Conservation (phyloP, 2,329 filamentous ascomycete species). For the Alternaria sp. region DNA sequence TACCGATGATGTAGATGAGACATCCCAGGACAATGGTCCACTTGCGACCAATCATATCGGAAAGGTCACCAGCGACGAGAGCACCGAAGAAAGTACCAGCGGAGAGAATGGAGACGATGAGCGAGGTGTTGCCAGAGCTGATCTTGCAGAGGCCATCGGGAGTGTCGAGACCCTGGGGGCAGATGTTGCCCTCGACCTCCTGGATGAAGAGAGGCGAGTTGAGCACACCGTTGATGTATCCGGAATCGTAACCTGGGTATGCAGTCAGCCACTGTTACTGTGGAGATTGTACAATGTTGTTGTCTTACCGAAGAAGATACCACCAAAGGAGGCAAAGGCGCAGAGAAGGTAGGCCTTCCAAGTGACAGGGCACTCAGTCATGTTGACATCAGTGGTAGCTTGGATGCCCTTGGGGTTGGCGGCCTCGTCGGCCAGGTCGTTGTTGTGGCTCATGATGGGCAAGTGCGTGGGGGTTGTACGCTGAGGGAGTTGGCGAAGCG, state of each 20-base stretch:
- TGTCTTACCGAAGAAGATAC: slow-evolving; percentile 66
- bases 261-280: background rate
- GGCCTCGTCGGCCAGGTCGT: background rate
- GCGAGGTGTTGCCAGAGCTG: slow-evolving; percentile 61
- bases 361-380: slow-evolving; percentile 55
- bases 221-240: slow-evolving; percentile 73
- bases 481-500: background rate
- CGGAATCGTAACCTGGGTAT: slow-evolving; percentile 70
- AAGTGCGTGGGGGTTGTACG: background rate
- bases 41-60: slow-evolving; percentile 74
- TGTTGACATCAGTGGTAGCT: slow-evolving; percentile 1
- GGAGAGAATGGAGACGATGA: slow-evolving; percentile 82
- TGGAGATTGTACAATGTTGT: background rate
- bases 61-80: slow-evolving; percentile 68
- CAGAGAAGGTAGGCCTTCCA: slow-evolving; percentile 54
- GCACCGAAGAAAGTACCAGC: slow-evolving; percentile 80
- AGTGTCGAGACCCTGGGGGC: background rate
- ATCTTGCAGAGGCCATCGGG: background rate
- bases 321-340: slow-evolving; percentile 56
- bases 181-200: slow-evolving; percentile 47
- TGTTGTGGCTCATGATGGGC: background rate
- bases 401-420: slow-evolving; percentile 1
- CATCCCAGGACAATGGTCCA: slow-evolving; percentile 58
- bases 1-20: slow-evolving; percentile 46
- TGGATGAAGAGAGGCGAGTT: slow-evolving; percentile 49